phyloP scores from a whole-genome alignment of 805 yeast genomes.

The Kuraishia cidri region DNA sequence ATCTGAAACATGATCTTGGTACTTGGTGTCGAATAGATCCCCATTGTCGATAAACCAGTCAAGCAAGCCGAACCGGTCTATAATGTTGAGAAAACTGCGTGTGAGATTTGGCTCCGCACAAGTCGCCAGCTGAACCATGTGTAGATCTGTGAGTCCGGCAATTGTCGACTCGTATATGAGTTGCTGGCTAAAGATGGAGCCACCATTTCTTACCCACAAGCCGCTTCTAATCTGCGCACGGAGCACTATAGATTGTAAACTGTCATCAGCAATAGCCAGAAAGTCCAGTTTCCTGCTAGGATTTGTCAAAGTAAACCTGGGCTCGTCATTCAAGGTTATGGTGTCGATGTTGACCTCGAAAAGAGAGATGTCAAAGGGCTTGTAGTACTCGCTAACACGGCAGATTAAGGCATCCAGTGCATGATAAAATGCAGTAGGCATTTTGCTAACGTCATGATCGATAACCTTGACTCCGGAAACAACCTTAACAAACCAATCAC shows the following conservation, averaged over 20 bases:
- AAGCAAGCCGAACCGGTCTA: slow-evolving; percentile 50
- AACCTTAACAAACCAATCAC: slow-evolving; percentile 14
- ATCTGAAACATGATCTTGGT: slow-evolving; percentile 37
- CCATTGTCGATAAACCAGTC: slow-evolving; percentile 35
- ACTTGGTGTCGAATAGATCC: slow-evolving; percentile 24
- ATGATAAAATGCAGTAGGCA: slow-evolving; percentile 46
- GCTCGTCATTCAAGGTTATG: slow-evolving; percentile 4
- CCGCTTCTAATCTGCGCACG: slow-evolving; percentile 54
- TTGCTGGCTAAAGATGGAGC: slow-evolving; percentile 40
- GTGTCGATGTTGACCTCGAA: slow-evolving; percentile 7
- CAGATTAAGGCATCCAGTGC: slow-evolving; percentile 54
- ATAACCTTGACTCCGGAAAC: slow-evolving; percentile 20
- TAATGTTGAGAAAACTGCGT: slow-evolving; percentile 24
- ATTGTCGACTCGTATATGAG: slow-evolving; percentile 33
- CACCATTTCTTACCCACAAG: slow-evolving; percentile 72
- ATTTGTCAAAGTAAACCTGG: slow-evolving; percentile 6
- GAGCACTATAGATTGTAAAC: slow-evolving; percentile 52
- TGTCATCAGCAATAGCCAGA: slow-evolving; percentile 41
- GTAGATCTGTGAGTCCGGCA: slow-evolving; percentile 32
- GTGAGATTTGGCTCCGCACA: slow-evolving; percentile 25
- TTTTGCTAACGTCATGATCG: slow-evolving; percentile 27
- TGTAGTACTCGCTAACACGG: slow-evolving; percentile 25
- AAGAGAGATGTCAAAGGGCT: slow-evolving; percentile 14
- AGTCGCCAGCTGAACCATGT: slow-evolving; percentile 33
- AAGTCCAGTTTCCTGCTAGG: slow-evolving; percentile 20